Conservation (phyloP, 148 eudicot species). For the Polygonum aviculare region DNA sequence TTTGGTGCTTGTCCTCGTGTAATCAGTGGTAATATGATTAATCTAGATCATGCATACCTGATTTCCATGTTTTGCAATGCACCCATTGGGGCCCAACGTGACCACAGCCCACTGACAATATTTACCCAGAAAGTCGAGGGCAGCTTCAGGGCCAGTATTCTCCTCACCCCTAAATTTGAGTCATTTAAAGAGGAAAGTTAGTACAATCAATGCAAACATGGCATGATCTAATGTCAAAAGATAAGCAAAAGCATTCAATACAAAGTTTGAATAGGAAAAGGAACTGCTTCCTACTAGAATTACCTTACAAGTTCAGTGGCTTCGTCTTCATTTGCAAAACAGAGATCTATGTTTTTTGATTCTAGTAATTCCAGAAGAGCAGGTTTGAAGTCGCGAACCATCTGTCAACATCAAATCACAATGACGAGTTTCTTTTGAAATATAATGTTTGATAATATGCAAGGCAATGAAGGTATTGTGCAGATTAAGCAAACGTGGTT, state of each 20-base stretch:
- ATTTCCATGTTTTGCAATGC: conserved; percentile 75
- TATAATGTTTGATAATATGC: background rate
- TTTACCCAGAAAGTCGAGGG: conserved; percentile 68
- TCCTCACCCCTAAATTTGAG: conserved; percentile 43
- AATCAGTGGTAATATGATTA: background rate
- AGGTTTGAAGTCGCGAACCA: conserved; percentile 61
- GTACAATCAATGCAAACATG: background rate
- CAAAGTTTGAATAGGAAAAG: background rate
- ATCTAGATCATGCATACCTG: conserved; percentile 47
- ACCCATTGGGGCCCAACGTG: conserved; percentile 79
- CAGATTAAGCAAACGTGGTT: background rate
- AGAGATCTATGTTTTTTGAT: conserved; percentile 81
- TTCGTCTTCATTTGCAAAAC: conserved; percentile 99
- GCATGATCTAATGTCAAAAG: background rate
- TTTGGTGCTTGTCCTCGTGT: background rate
- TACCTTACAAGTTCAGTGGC: conserved; percentile 83
- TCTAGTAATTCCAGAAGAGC: conserved; percentile 66
- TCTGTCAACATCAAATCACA: conserved; percentile 29
- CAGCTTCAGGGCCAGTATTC: conserved; percentile 55
- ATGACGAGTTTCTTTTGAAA: background rate
- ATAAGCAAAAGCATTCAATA: background rate
- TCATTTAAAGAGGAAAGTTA: background rate
- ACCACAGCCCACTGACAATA: conserved; percentile 94
- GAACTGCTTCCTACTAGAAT: background rate
- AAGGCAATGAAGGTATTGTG: background rate